Base-by-base conservation (phyloP, 768 basidiomycete genomes). In the Hygrocybe punicea region DNA sequence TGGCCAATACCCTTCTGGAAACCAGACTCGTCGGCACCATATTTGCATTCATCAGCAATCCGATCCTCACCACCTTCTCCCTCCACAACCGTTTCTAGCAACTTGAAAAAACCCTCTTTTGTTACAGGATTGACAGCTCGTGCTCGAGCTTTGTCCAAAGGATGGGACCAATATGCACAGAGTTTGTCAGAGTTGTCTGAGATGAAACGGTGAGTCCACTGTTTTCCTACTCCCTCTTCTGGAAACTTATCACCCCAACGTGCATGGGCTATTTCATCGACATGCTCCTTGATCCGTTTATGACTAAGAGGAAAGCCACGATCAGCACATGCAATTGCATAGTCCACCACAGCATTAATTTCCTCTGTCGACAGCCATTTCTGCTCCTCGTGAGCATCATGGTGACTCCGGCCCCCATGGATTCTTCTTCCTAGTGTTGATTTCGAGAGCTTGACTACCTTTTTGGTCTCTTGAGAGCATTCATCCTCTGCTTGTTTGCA, bases 281-380 rank as follows among this genome's bases (percentile, higher is more conserved):
- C 37, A 29, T 55, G 53, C 23, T 55, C 42, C 50, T 69, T 67
- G 4, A 78, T 53, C 7, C 63, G 50, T 14, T 49, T 19, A 51
- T 76, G 74, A 40, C 47, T 70, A 7, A 72, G 64, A 11, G 73
- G 74, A 56, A 76, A 76, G 9, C 73, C 73, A 21, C 46, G n/a
- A 3, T 25, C 13, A n/a, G 24, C 24, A 48, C 19, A 6, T 4
- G 14, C 4, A 6, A 48, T 21, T 13, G 19, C 14, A 21, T 48
- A 4, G 6, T 48, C 4, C 6, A 48, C 6, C 46, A 48, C 46
- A 4, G 4, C 6, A 4, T 48, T n/a, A 4, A 25, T 21, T 21
- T 21, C 46, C n/a, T 25, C 24, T 4, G 5, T 21, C 4, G 4
- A 4, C 4, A 48, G 46, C 46, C 24, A 48, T 6, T 13, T 3